A percentile compares a stretch with the other conserved stretches of the same genome.
Conservation (phyloP, 768 basidiomycete genomes). For the Lactarius vividus region DNA sequence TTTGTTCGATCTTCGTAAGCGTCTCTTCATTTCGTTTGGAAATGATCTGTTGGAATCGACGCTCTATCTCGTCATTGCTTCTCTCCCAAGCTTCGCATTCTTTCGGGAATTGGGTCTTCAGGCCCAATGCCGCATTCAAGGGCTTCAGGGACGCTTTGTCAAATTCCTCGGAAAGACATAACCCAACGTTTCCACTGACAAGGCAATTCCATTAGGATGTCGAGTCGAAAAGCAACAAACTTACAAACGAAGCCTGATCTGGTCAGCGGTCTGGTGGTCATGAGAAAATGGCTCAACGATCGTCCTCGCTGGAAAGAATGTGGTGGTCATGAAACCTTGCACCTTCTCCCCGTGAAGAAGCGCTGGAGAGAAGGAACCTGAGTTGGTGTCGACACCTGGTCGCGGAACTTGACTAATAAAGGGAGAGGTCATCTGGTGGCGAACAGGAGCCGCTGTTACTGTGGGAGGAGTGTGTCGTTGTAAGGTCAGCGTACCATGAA, state of each 20-base stretch:
- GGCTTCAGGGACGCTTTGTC: background rate
- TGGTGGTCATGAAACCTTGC: conserved; percentile 27
- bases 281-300: background rate
- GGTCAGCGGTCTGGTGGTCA: background rate
- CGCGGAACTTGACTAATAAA: no score
- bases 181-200: conserved; percentile 6
- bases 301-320: conserved; percentile 7
- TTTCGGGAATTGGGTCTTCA: background rate
- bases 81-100: conserved; percentile 7
- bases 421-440: no score
- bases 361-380: no score
- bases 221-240: background rate
- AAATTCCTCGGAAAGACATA: conserved; percentile 16
- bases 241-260: conserved; percentile 12
- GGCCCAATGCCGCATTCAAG: background rate
- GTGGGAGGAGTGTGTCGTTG: no score
- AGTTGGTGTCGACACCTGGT: no score
- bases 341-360: conserved; percentile 24
- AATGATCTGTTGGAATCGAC: background rate
- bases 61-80: no score
- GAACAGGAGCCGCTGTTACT: no score
- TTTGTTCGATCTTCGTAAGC: background rate
- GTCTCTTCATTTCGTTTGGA: background rate
- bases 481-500: no score
- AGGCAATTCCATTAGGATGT: background rate